These are phyloP conservation scores for Bertia moriformis DNA, from an alignment of 2,329 filamentous ascomycete genomes.

Conservation along the genomic window DNA sequence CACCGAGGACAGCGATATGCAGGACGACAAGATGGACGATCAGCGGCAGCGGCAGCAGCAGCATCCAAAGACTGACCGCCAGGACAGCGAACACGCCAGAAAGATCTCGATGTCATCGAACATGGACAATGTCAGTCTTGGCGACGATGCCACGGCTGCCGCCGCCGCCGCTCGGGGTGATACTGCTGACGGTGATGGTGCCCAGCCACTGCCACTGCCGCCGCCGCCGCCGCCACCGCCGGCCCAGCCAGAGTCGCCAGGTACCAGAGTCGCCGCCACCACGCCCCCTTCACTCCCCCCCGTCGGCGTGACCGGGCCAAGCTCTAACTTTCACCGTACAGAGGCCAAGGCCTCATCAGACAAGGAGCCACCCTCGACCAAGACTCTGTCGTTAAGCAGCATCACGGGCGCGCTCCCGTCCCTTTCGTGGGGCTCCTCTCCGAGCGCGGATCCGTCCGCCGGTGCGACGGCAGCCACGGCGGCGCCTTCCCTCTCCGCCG, in stretches of 20 bases:
- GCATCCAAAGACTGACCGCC: constrained; percentile 16
- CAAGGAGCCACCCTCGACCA: constrained; percentile 19
- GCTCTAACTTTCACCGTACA: not conserved
- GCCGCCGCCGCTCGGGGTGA: constrained; percentile 9
- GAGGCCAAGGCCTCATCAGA: not conserved
- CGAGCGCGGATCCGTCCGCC: constrained; percentile 19
- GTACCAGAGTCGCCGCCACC: no score
- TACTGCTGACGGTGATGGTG: constrained; percentile 8
- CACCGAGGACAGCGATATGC: not conserved
- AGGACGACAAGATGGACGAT: not conserved
- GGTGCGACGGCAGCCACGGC: constrained; percentile 15
- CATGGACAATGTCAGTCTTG: constrained; percentile 51
- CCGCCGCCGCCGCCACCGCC: no score
- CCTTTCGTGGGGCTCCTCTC: constrained; percentile 55
- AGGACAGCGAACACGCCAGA: constrained; percentile 23
- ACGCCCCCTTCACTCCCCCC: no score
- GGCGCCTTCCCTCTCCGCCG: constrained; percentile 17
- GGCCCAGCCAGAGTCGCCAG: constrained; percentile 5
- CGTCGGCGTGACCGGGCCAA: no score
- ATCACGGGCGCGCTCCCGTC: constrained; percentile 60
- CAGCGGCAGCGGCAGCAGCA: constrained; percentile 11
- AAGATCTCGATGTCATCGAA: constrained; percentile 31
- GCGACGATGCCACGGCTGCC: constrained; percentile 33
- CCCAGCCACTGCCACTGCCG: no score
- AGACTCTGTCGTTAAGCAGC: constrained; percentile 51